Evolutionary conservation across 805 yeast genomes (phyloP).

Genomic region (Saccharomycopsis fermentans): DNA sequence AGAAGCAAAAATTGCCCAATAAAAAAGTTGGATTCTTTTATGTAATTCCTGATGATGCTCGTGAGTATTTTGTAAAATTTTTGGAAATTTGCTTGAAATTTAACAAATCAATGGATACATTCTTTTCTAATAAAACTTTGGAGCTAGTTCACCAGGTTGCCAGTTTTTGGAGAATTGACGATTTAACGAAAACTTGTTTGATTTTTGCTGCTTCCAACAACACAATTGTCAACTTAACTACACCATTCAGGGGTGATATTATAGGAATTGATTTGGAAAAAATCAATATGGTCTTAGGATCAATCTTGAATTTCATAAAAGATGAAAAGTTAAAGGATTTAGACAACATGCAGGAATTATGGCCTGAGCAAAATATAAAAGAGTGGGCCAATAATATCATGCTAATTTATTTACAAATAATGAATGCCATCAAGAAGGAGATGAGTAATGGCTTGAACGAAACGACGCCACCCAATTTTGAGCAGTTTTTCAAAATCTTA

Average conservation of each 20-base stretch:
- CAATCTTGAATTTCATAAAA: slow-evolving; percentile 21
- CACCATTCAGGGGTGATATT: slow-evolving; percentile 11
- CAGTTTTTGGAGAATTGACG: slow-evolving; percentile 49
- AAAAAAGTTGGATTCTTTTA: slow-evolving; percentile 22
- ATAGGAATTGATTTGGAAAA: slow-evolving; percentile 23
- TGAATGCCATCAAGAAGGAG: slow-evolving; percentile 35
- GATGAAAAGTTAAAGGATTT: slow-evolving; percentile 16
- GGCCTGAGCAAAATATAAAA: slow-evolving; percentile 39
- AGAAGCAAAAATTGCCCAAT: background rate
- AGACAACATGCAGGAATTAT: slow-evolving; percentile 23
- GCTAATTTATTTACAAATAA: slow-evolving; percentile 35
- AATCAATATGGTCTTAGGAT: slow-evolving; percentile 26
- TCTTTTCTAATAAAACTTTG: slow-evolving; percentile 12
- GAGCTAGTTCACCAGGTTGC: slow-evolving; percentile 13
- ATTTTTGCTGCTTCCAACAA: slow-evolving; percentile 41
- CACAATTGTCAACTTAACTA: slow-evolving; percentile 23
- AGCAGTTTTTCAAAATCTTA: slow-evolving; percentile 39
- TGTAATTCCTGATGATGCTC: slow-evolving; percentile 26
- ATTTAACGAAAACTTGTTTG: slow-evolving; percentile 38
- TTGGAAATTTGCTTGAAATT: slow-evolving; percentile 32
- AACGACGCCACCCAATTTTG: slow-evolving; percentile 46
- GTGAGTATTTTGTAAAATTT: slow-evolving; percentile 30
- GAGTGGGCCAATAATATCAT: slow-evolving; percentile 40
- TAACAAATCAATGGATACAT: background rate
- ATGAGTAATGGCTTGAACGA: slow-evolving; percentile 32